phyloP scores from a whole-genome alignment of 2,329 filamentous ascomycete species.

The Claviceps cyperi region DNA sequence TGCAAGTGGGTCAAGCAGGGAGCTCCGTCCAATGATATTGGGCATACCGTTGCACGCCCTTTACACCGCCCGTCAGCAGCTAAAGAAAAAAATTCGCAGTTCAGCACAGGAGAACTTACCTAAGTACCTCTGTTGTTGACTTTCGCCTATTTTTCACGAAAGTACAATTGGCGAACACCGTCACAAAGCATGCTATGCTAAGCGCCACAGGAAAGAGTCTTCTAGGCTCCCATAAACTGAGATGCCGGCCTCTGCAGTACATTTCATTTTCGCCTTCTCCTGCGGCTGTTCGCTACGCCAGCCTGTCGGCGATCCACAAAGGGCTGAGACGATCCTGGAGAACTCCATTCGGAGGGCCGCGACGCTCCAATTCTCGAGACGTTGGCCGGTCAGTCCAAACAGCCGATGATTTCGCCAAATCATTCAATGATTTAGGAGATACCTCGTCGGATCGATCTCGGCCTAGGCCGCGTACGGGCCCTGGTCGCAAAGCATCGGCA shows the following conservation, averaged over 20 bases:
- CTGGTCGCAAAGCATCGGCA: constrained; percentile 26
- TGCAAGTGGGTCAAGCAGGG: neutral
- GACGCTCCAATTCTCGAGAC: constrained; percentile 7
- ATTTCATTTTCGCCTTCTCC: neutral
- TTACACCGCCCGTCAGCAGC: too few species aligned
- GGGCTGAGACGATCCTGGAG: constrained; percentile 42
- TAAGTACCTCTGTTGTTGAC: too few species aligned
- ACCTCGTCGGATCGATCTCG: constrained; percentile 18
- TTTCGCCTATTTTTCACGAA: neutral
- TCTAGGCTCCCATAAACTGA: constrained; percentile 10
- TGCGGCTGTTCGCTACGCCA: constrained; percentile 14
- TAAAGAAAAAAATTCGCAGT: too few species aligned
- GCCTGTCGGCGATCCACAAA: constrained; percentile 53
- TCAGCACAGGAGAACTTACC: too few species aligned
- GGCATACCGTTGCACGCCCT: neutral
- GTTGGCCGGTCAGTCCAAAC: constrained; percentile 6
- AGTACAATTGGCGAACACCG: constrained; percentile 1
- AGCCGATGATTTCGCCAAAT: constrained; percentile 6
- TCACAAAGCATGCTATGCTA: constrained; percentile 16
- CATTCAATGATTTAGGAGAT: constrained; percentile 15
- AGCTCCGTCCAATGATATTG: neutral
- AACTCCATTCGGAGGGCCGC: constrained; percentile 14
- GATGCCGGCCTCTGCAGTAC: constrained; percentile 1
- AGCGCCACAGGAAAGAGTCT: constrained; percentile 12
- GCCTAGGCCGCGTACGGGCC: constrained; percentile 37